Evolutionary conservation across 371 early-diverging fungal species (phyloP), one percentile per base, ranked within the genome.

Genomic region (Lichtheimia ornata): DNA sequence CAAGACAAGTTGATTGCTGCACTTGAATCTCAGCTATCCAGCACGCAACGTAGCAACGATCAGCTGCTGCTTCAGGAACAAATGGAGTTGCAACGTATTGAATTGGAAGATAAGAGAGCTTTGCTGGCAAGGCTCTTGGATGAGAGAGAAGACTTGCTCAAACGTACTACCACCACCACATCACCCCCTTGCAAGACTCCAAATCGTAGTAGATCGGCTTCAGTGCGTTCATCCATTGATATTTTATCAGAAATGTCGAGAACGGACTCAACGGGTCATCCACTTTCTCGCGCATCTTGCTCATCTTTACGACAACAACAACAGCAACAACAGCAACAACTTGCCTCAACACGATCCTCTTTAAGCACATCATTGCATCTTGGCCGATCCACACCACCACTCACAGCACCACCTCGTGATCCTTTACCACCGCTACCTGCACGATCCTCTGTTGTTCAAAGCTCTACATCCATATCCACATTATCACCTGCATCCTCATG

Each of bases 1-100:
- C 79, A 79, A 59, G 76, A 79, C 24, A 64, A 69, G 28, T 44
- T 79, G 20, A 75, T 79, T 50, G 44, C 53, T n/a, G 66, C 63
- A 40, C 57, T 79, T 4, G 79, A 79, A 59, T 14, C 49, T 20
- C 73, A 68, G 47, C 44, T 68, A 12, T 43, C 1, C 24, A 22
- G 41, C 18, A 17, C 2, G 4, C 41, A 43, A 24, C 45, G 22
- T 47, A 51, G 25, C 28, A 30, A 57, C 15, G 44, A 41, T 42
- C 62, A 49, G 28, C 24, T 43, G 24, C 51, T 67, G 49, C 45
- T 66, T 5, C 57, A 45, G 24, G 73, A 76, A 28, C 77, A 77
- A 59, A 65, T 77, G 0, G 72, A 77, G 40, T 50, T 77, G 3
- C 77, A 77, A 22, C 66, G 58, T 2, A 64, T 70, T n/a, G 77